Base-by-base conservation (phyloP, 441 rosid species). In the Corymbia calophylla region DNA sequence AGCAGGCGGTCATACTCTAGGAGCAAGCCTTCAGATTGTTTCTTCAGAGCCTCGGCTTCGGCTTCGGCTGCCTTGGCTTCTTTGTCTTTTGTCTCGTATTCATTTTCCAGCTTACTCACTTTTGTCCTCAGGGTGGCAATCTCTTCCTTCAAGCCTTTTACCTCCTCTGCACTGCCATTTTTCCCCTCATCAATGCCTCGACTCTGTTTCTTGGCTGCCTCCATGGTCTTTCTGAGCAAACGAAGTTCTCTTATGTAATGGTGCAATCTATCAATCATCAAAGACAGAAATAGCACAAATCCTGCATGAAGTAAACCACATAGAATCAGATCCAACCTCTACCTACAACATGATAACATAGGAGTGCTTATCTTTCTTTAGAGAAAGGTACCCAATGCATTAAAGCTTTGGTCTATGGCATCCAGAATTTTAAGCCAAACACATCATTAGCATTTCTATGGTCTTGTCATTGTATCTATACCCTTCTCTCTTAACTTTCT, bases 221-320 rank as follows among this genome's bases (percentile, higher is more conserved):
- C 98, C 96, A 95, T 95, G 58, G 96, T 91, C 95, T 96, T 96
- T 89, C 99, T 93, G 21, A 97, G 94, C 23, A 94, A 80, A 21
- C 96, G 94, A 29, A 97, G 95, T 68, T 97, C 99, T 92, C 98
- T 96, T n/a, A 96, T 96, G 94, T 96, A 96, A 90, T 97, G 96
- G 92, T 97, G 99, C 81, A 96, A 90, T 90, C 99, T 92, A 90
- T 97, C 99, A 47, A 96, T 95, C 98, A 97, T 97, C 81, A 97
- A 90, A 7, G 97, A 85, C 15, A 96, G 96, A 93, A 96, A 96
- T 7, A 97, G 90, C 93, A 96, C 86, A 88, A 97, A 97, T 31
- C 99, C 99, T 97, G 96, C 92, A 90, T n/a, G 73, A 27, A 70
- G 88, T 25, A 17, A 77, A 35, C 15, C 32, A 51, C 39, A 90